A percentile compares a stretch with the other conserved stretches of the same genome.
Evolutionary conservation across 1,284 basidiomycete species (phyloP).

Genomic region (Phaffia rhodozyma): DNA sequence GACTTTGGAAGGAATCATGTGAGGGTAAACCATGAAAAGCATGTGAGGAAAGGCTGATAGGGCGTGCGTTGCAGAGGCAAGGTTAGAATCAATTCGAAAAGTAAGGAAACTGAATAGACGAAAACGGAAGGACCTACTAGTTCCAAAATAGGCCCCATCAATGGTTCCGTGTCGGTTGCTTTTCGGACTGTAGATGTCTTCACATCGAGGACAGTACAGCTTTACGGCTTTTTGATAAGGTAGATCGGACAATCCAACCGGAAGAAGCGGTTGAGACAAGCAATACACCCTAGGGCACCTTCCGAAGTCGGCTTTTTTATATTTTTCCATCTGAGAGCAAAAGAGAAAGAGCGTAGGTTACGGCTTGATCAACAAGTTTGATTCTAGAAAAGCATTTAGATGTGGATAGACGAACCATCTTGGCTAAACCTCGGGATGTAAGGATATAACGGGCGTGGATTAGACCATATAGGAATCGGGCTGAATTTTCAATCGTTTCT

Average conservation of each 20-base stretch:
- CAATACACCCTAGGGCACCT: slow-evolving; percentile 90
- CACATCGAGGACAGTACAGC: slow-evolving; percentile 89
- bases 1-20: slow-evolving; percentile 71
- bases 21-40: slow-evolving; percentile 86
- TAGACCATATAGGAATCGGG: slow-evolving; percentile 80
- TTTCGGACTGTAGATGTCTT: slow-evolving; percentile 93
- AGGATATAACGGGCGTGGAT: slow-evolving; percentile 97
- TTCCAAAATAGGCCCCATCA: slow-evolving; percentile 93
- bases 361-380: neutral
- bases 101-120: neutral
- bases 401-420: slow-evolving; percentile 58
- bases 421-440: slow-evolving; percentile 78
- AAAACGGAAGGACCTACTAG: slow-evolving; percentile 36
- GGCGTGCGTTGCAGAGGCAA: no score
- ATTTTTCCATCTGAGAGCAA: slow-evolving; percentile 74
- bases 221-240: slow-evolving; percentile 95
- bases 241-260: slow-evolving; percentile 86
- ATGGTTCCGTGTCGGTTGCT: slow-evolving; percentile 86
- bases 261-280: slow-evolving; percentile 78
- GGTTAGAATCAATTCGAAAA: neutral
- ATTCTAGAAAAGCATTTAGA: slow-evolving; percentile 14
- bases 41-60: slow-evolving; percentile 68
- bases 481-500: slow-evolving; percentile 65
- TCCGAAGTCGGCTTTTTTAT: slow-evolving; percentile 91
- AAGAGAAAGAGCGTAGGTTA: no score